Base-by-base conservation (phyloP, 202 grass and related monocot species). In the Setaria viridis region DNA sequence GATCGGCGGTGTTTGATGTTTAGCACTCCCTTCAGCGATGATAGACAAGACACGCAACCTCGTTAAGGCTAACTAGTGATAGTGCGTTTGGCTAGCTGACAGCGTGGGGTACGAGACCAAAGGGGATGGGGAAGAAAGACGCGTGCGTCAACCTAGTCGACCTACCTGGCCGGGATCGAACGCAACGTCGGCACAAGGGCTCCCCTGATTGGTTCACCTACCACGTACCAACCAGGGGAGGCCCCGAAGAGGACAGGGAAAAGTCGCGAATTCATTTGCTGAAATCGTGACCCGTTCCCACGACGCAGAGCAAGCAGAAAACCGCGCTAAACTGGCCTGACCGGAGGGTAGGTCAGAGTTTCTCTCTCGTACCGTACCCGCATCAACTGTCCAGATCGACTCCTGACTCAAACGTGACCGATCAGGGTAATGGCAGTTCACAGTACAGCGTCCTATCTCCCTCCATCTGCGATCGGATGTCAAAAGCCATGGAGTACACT, bases 401-500 rank as follows among this genome's bases (percentile, higher is more conserved):
- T 37, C 35, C 35, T 37, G 35, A 37, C 35, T 45, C 42, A 45
- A 45, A 45, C 43, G 43, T 46, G 43, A 46, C 43, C 43, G 43
- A 46, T 46, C 43, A 50, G 11, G 48, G 48, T 50, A 20, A 7
- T 20, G 17, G 17, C 19, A 16, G 6, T 34, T 41, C 2, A 37
- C 6, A 3, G 73, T 76, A 76, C 64, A 25, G 4, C 58, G 79
- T 29, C 66, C 49, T 56, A 21, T 33, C 5, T 6, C 5, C 39
- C 5, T 6, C 53, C 50, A 32, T 56, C 9, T 9, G 35, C 13
- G 45, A 72, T 73, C 45, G 59, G 55, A 75, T 67, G 62, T 62
- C 85, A 50, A 59, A 49, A 17, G 46, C 67, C 57, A 54, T 20
- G 54, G 46, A 73, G 70, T 72, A 33, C 79, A 58, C 19, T 29